Evolutionary conservation across 352 stramenopile species (phyloP), one percentile per base, ranked within the genome.

Genomic region (Globisporangium alternatum): DNA sequence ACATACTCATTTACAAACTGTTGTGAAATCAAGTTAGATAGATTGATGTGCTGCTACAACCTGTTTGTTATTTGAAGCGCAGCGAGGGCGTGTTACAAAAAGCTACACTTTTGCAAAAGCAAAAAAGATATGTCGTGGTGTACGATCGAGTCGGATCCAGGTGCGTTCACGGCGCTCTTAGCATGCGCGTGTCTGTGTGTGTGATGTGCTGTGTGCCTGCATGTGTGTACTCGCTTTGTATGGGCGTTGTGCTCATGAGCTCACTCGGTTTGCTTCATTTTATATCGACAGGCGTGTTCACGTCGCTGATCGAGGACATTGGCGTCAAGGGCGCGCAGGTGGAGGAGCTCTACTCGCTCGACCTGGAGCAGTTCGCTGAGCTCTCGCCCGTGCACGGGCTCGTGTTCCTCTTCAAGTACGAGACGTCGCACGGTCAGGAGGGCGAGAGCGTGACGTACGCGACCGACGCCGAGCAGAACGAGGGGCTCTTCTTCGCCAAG

Each of bases 321-420:
- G 96, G 96, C 56, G 91, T 97, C n/a, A 74, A 90, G 51, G 86
- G 87, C 56, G 91, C 97, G 21, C 88, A 98, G 72, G 84, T 98
- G 19, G 85, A 97, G 64, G 96, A 99, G 77, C 76, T 99, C 5
- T 98, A 97, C 75, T 86, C 77, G 30, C 74, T 98, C 56, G 96
- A 98, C 67, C 81, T 97, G 52, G 82, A 83, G 33, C 80, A 86
- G 56, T 92, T 96, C 62, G 70, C 76, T 8, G 66, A 81, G 19
- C 43, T 96, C 35, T 76, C 80, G 45, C 78, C 84, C 2, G 86
- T 98, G 5, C 95, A 97, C 73, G 95, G 96, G 9, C 78, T 99
- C 28, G 93, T 99, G 49, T 98, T 99, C 69, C 79, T 99, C 17
- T 99, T 99, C 80, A 98, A 98, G 75, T 99, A 94, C 76, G 80